Evolutionary conservation across 768 basidiomycete species (phyloP).

Genomic region (Leccinum ochraceum): DNA sequence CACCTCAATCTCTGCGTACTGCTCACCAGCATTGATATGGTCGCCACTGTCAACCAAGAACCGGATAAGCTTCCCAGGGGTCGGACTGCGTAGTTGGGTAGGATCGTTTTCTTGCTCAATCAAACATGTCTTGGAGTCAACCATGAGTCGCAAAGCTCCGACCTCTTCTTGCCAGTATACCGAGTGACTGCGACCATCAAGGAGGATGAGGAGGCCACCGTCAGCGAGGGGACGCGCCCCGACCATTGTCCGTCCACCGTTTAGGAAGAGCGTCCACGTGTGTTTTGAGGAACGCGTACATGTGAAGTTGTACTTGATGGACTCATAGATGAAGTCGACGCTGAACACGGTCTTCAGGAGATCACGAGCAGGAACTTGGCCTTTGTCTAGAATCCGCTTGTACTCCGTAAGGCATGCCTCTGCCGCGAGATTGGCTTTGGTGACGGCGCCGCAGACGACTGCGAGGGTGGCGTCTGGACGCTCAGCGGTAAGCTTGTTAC

Average conservation of each 20-base stretch:
- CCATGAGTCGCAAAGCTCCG: conserved; percentile 86
- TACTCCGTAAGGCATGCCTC: conserved; percentile 92
- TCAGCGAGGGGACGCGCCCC: conserved; percentile 92
- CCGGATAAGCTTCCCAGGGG: conserved; percentile 93
- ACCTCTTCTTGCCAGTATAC: conserved; percentile 99
- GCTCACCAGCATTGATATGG: conserved; percentile 94
- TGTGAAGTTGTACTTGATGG: conserved; percentile 92
- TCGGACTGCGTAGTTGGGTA: conserved; percentile 93
- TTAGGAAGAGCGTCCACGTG: conserved; percentile 93
- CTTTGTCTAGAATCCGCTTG: conserved; percentile 94
- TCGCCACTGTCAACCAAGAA: conserved; percentile 97
- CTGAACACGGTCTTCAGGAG: conserved; percentile 95
- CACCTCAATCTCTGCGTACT: conserved; percentile 98
- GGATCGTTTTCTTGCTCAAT: conserved; percentile 99
- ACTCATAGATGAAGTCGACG: conserved; percentile 97
- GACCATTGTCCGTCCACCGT: conserved; percentile 90
- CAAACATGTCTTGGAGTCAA: conserved; percentile 96
- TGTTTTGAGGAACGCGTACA: conserved; percentile 87
- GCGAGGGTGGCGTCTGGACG: conserved; percentile 91
- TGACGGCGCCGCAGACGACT: conserved; percentile 94
- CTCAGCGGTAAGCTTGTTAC: conserved; percentile 95
- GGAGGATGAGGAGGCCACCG: conserved; percentile 87
- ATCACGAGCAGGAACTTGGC: conserved; percentile 94
- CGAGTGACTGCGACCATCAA: conserved; percentile 95
- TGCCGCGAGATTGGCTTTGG: conserved; percentile 89